A percentile compares a stretch with the other conserved stretches of the same genome.
Evolutionary conservation across 305 asterid species (phyloP).

Genomic region (Striga hermonthica): DNA sequence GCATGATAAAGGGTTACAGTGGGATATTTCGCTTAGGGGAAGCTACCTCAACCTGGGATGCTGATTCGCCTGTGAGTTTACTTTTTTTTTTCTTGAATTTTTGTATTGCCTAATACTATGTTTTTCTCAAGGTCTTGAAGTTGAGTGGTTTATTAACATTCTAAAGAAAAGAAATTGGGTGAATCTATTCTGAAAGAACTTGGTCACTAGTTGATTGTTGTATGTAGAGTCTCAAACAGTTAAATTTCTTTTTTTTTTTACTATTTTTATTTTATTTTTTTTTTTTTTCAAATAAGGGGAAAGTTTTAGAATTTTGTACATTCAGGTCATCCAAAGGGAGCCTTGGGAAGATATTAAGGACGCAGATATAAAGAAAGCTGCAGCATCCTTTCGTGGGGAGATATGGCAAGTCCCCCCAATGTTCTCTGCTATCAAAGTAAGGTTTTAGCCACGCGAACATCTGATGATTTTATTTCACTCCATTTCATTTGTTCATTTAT

Average conservation of each 20-base stretch:
- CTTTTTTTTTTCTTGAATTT: constrained; percentile 29
- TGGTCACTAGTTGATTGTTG: not conserved
- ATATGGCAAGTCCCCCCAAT: constrained; percentile 96
- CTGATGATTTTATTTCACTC: constrained; percentile 1
- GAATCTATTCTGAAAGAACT: not conserved
- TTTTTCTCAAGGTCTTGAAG: constrained; percentile 13
- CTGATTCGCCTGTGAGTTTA: constrained; percentile 80
- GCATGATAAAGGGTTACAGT: constrained; percentile 92
- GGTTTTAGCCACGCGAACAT: constrained; percentile 27
- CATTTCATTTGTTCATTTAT: not conserved
- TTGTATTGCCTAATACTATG: constrained; percentile 17
- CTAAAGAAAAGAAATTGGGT: not conserved
- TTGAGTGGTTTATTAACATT: not conserved
- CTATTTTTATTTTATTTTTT: not conserved
- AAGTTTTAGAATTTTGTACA: constrained; percentile 19
- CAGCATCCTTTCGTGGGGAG: constrained; percentile 79
- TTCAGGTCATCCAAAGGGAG: constrained; percentile 81
- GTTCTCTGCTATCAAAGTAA: constrained; percentile 96
- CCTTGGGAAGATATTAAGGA: constrained; percentile 93
- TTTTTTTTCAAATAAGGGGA: constrained; percentile 7
- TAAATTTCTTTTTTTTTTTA: no score
- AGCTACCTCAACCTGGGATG: constrained; percentile 98
- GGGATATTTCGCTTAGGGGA: constrained; percentile 93
- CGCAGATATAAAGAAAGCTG: constrained; percentile 69
- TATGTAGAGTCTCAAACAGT: not conserved